Evolutionary conservation across 768 basidiomycete species (phyloP), one percentile per base, ranked within the genome.

Genomic region (Guyanaporus albipodus): DNA sequence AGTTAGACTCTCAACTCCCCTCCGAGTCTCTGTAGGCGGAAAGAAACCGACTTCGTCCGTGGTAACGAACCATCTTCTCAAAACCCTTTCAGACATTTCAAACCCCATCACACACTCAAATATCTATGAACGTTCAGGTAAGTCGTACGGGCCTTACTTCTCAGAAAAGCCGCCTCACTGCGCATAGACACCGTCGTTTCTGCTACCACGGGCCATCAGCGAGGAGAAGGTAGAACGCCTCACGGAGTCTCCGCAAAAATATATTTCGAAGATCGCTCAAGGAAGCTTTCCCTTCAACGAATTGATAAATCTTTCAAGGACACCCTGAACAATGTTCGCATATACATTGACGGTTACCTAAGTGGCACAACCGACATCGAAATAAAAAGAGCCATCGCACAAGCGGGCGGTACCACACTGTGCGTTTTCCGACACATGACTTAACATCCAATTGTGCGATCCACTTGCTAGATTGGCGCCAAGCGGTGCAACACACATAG

Each of bases 81-180:
- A 67, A 23, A 87, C 82, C 0, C 71, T 92, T 36, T 62, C 72
- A 14, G 75, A 85, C 50, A 69, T 74, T 42, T 75, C 77, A 9
- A 91, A 91, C 61, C 90, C 90, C 2, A 87, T 91, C 41, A 89
- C 87, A 1, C 82, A 87, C 55, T 82, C 83, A 1, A 77, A 85
- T 59, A 76, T 80, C 49, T 69, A 68, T 42, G 70, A 80, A 33
- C 78, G 83, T 48, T 72, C 83, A 60, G 83, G 87, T 82, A 38
- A 39, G 73, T n/a, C n/a, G n/a, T 47, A 29, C 14, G 23, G 28
- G 33, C 22, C 11, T 24, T 35, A 5, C 6, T 17, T n/a, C 29
- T 22, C 50, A 18, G 29, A 21, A 9, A 27, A 6, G 5, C 6
- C 29, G 2, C 24, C 17, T 53, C 45, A 60, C 29, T 9, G 4